Percentiles rank a stretch among this genome's conserved stretches.
phyloP scores from a whole-genome alignment of 2,329 filamentous ascomycete species.

The Epichloe sibirici region DNA sequence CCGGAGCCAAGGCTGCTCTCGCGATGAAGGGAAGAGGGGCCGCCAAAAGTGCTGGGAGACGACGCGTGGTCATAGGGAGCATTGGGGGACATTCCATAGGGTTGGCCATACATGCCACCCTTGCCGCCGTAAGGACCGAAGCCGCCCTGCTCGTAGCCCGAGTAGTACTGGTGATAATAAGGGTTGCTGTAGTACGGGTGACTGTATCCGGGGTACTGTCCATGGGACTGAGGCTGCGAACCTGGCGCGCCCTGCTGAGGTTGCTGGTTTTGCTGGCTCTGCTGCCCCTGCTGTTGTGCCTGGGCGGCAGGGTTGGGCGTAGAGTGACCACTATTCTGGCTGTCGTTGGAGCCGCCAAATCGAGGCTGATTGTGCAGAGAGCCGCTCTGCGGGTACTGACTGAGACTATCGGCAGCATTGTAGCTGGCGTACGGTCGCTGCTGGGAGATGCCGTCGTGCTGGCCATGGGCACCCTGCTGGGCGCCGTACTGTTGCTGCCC shows the following conservation, averaged over 20 bases:
- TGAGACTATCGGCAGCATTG: conserved; percentile 48
- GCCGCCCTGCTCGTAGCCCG: conserved; percentile 40
- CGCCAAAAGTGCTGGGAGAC: conserved; percentile 39
- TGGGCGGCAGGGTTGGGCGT: conserved; percentile 70
- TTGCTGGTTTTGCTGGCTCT: conserved; percentile 30
- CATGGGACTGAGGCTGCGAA: conserved; percentile 32
- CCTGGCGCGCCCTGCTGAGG: conserved; percentile 24
- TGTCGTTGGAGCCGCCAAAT: conserved; percentile 49
- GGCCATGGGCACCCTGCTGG: conserved; percentile 46
- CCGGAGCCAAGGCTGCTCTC: conserved; percentile 38
- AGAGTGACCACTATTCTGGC: conserved; percentile 77
- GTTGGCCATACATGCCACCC: conserved; percentile 41
- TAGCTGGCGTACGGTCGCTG: conserved; percentile 73
- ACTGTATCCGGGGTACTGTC: conserved; percentile 39
- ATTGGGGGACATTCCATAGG: conserved; percentile 44
- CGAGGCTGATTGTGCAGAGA: conserved; percentile 41
- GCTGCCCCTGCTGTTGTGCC: conserved; percentile 32
- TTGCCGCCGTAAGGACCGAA: conserved; percentile 43
- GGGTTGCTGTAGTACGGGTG: conserved; percentile 51
- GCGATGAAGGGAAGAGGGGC: conserved; percentile 40
- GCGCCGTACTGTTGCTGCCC: conserved; percentile 46
- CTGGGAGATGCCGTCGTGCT: conserved; percentile 62
- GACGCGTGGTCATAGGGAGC: conserved; percentile 44
- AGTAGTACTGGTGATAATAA: conserved; percentile 51
- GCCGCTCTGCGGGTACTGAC: conserved; percentile 64